phyloP scores from a whole-genome alignment of 83 land plant genomes.

The Diphasiastrum complanatum region DNA sequence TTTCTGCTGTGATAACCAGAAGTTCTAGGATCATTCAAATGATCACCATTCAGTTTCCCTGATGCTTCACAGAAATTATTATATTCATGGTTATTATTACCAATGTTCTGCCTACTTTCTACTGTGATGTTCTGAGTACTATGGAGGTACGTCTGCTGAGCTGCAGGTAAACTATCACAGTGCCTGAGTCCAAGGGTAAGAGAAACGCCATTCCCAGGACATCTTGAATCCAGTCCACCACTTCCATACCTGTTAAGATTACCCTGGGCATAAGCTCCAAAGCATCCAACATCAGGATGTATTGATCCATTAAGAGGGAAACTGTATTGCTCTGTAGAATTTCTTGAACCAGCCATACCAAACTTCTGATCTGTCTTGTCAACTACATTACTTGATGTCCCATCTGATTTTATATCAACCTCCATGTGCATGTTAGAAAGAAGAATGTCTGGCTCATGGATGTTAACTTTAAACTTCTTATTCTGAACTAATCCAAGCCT shows the following conservation, averaged over 20 bases:
- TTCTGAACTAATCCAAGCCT: not conserved
- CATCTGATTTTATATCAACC: conserved; percentile 4
- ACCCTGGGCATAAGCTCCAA: conserved; percentile 7
- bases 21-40: not conserved
- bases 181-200: conserved; percentile 73
- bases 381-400: not conserved
- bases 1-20: conserved; percentile 4
- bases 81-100: not conserved
- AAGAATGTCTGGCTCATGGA: not conserved
- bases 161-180: conserved; percentile 37
- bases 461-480: not conserved
- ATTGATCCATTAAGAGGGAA: not conserved
- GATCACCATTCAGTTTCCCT: not conserved
- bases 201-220: conserved; percentile 48
- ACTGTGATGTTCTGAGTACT: not conserved
- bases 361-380: not conserved
- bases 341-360: not conserved
- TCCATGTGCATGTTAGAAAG: not conserved
- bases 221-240: conserved; percentile 34
- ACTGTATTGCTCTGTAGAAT: too few relatives aligned
- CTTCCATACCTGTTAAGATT: conserved; percentile 36
- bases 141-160: conserved; percentile 34
- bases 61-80: not conserved
- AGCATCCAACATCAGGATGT: not conserved
- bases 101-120: not conserved